phyloP scores from a whole-genome alignment of 2,329 filamentous ascomycete genomes.

The Periconia macrospinosa region DNA sequence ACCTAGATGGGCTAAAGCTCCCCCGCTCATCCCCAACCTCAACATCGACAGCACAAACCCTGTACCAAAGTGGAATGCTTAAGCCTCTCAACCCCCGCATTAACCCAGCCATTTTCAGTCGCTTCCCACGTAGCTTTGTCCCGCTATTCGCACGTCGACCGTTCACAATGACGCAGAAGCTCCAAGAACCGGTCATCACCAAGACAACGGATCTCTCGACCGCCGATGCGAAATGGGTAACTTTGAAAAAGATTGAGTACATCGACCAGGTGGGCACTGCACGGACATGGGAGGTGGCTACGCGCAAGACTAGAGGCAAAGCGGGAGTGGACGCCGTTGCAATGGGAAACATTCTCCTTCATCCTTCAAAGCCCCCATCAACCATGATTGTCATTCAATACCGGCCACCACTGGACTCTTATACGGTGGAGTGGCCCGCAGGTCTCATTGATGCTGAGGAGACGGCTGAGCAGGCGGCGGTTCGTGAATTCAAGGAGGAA shows the following conservation, averaged over 20 bases:
- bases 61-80: not conserved
- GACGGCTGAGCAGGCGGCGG: conserved; percentile 57
- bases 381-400: conserved; percentile 53
- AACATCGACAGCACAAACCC: not conserved
- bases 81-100: not conserved
- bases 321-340: conserved; percentile 62
- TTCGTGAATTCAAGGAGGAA: conserved; percentile 64
- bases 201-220: conserved; percentile 18
- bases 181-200: conserved; percentile 14
- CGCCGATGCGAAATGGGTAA: conserved; percentile 29
- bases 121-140: not conserved
- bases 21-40: not conserved
- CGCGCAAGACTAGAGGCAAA: conserved; percentile 65
- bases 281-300: conserved; percentile 71
- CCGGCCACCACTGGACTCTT: conserved; percentile 59
- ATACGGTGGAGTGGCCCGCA: conserved; percentile 61
- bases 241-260: conserved; percentile 53
- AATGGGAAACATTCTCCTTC: conserved; percentile 66
- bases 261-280: conserved; percentile 59
- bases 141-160: not conserved
- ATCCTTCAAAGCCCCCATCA: conserved; percentile 26
- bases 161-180: not conserved
- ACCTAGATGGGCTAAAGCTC: not conserved
- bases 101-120: not conserved
- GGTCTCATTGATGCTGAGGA: conserved; percentile 53